Base-by-base conservation (phyloP, 345 rosid species). In the Orychophragmus violaceus region DNA sequence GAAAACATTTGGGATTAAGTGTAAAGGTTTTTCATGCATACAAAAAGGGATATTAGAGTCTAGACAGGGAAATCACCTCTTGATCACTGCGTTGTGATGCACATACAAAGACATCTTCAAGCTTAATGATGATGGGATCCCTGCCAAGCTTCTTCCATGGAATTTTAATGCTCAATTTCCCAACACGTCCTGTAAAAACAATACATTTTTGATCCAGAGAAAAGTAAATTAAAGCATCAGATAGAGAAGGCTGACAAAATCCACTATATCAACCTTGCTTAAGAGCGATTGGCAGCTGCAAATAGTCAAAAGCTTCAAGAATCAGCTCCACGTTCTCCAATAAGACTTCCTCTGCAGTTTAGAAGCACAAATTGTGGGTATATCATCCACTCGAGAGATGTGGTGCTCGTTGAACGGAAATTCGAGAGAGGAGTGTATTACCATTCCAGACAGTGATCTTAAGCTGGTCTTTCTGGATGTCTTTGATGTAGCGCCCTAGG, bases 271-370 rank as follows among this genome's bases (percentile, higher is more conserved):
- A 84, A 46, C 95, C 96, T 74, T 85, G 87, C 72, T 86, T 86
- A 27, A 92, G 82, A 62, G 93, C 85, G 21, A 89, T 81, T 3
- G 98, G 96, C 25, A 89, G 72, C 77, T 84, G 95, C 49, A 92
- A 85, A 78, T 85, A 87, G 72, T 92, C 98, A 41, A 92, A 92
- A 52, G 98, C 95, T 62, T 89, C 96, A 8, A 85, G 91, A 76
- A 81, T 84, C 22, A 92, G 83, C 18, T 92, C 88, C 33, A 87
- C 88, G 69, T 87, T 85, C 81, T 89, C 88, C 82, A 92, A 52
- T 44, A 84, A 57, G 7, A 92, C 87, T 72, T 85, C 95, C 74
- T 80, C 92, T 76, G 37, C 58, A 70, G 42, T 22, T 23, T 16
- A 1, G 3, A 1, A 59, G 1, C 42, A 50, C 56, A 50, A 41